Evolutionary conservation across 495 filamentous ascomycete genomes (phyloP).

Genomic region (Trichoderma orchidacearum): DNA sequence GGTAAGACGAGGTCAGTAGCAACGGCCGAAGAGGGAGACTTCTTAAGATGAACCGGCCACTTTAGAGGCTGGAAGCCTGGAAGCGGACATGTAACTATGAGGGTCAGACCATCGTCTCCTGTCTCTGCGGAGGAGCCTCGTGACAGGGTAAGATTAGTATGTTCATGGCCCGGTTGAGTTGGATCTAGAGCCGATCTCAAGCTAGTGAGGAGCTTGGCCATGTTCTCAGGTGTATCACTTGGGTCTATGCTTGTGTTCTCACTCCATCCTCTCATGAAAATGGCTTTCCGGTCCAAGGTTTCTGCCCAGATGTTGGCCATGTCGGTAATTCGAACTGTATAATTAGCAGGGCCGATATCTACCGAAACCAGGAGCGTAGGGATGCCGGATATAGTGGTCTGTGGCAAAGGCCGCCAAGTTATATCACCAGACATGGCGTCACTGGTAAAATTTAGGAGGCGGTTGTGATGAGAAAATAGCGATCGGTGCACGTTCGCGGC

Average conservation of each 20-base stretch:
- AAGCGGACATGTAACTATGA: conserved; percentile 46
- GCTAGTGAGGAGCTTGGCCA: conserved; percentile 58
- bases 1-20: conserved; percentile 56
- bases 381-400: conserved; percentile 13
- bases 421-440: conserved; percentile 12
- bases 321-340: conserved; percentile 69
- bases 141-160: conserved; percentile 21
- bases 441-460: not conserved
- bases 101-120: conserved; percentile 26
- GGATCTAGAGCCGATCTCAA: conserved; percentile 47
- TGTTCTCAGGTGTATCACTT: conserved; percentile 57
- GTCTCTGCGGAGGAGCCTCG: conserved; percentile 6
- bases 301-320: conserved; percentile 79
- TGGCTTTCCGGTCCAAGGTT: conserved; percentile 43
- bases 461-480: not conserved
- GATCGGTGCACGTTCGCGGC: too few species aligned
- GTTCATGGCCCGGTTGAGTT: conserved; percentile 18
- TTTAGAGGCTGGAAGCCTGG: conserved; percentile 56
- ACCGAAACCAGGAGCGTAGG: conserved; percentile 30
- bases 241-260: conserved; percentile 74
- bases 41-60: conserved; percentile 52
- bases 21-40: conserved; percentile 35
- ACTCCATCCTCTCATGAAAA: conserved; percentile 50
- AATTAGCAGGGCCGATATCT: conserved; percentile 33
- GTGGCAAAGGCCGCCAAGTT: conserved; percentile 21